These are phyloP conservation scores for Colletotrichum siamense DNA, from an alignment of 2,329 filamentous ascomycete genomes.

Conservation along the genomic window DNA sequence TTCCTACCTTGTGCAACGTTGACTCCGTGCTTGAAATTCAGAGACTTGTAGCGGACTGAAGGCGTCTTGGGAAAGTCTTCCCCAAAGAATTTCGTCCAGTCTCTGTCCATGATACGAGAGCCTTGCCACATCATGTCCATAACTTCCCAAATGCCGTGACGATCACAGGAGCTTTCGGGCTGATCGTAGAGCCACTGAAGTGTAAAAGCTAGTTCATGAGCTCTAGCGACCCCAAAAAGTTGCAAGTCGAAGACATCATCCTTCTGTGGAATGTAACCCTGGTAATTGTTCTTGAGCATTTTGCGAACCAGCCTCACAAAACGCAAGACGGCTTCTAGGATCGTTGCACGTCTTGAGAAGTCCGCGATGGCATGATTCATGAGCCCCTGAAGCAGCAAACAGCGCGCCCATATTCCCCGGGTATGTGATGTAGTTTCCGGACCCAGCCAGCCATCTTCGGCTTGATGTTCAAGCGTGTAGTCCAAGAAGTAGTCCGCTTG, in stretches of 20 bases:
- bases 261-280: conserved; percentile 51
- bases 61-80: background rate
- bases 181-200: conserved; percentile 46
- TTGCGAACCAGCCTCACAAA: conserved; percentile 55
- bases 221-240: conserved; percentile 38
- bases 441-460: conserved; percentile 62
- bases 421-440: conserved; percentile 47
- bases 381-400: conserved; percentile 53
- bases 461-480: conserved; percentile 54
- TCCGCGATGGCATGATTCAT: conserved; percentile 55
- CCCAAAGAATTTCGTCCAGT: conserved; percentile 39
- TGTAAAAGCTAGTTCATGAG: conserved; percentile 44
- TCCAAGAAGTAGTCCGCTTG: conserved; percentile 40
- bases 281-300: conserved; percentile 60
- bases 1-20: conserved; percentile 47
- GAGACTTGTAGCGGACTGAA: conserved; percentile 33
- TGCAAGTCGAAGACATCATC: conserved; percentile 45
- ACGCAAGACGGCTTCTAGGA: conserved; percentile 53
- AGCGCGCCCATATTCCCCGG: conserved; percentile 59
- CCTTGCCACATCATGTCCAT: conserved; percentile 43
- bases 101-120: conserved; percentile 25
- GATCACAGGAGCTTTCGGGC: conserved; percentile 26
- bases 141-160: conserved; percentile 39
- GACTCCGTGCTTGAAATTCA: conserved; percentile 45
- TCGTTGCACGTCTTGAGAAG: conserved; percentile 40